These are phyloP conservation scores for Haplosporangium gracile DNA, from an alignment of 192 early-diverging fungal species.

Conservation along the genomic window DNA sequence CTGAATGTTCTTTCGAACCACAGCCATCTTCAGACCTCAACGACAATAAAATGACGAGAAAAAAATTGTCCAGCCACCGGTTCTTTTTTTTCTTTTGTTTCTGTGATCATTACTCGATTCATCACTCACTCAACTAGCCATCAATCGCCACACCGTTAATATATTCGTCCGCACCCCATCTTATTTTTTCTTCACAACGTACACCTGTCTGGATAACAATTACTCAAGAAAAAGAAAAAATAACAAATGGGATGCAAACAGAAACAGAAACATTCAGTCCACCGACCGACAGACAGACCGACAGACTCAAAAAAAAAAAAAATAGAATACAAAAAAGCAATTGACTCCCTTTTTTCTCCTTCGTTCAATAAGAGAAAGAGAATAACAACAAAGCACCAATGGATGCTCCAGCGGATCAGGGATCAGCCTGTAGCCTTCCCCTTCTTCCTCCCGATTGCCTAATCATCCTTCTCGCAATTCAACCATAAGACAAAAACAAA, in stretches of 20 bases:
- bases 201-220: background rate
- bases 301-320: background rate
- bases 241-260: background rate
- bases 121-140: background rate
- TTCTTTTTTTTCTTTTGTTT: too few relatives aligned
- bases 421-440: background rate
- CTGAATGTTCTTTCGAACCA: background rate
- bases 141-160: background rate
- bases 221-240: background rate
- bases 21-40: background rate
- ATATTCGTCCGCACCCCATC: background rate
- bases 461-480: background rate
- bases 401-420: slow-evolving; percentile 1
- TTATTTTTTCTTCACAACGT: background rate
- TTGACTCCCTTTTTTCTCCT: background rate
- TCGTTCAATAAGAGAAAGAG: background rate
- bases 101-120: too few relatives aligned
- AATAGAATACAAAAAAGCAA: background rate
- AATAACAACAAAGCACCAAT: background rate
- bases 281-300: background rate
- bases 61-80: background rate
- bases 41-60: background rate
- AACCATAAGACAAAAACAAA: background rate
- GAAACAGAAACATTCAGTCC: slow-evolving; percentile 6
- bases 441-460: background rate